Percentiles rank a stretch among this genome's conserved stretches.
These are phyloP conservation scores for Rhododendron williamsianum DNA, from an alignment of 148 eudicot genomes.

Conservation along the genomic window DNA sequence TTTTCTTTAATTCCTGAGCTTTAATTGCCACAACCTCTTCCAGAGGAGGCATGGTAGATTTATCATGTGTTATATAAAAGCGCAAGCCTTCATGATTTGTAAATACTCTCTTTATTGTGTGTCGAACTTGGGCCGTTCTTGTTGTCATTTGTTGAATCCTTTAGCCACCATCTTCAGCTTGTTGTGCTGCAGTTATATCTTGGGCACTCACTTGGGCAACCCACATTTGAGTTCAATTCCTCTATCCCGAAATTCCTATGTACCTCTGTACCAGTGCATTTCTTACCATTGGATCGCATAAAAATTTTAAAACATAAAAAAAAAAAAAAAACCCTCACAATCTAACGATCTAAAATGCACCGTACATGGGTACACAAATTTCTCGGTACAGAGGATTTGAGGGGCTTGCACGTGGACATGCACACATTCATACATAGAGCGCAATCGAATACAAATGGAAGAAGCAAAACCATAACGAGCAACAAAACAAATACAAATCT, in stretches of 20 bases:
- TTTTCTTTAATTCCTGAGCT: not conserved
- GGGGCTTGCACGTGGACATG: not conserved
- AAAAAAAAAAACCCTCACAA: too few relatives aligned
- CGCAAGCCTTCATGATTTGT: constrained; percentile 10
- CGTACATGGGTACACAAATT: too few relatives aligned
- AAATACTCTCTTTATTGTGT: not conserved
- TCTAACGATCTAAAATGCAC: too few relatives aligned
- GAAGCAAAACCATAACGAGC: not conserved
- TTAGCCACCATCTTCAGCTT: not conserved
- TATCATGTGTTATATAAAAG: not conserved
- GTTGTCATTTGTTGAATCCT: not conserved
- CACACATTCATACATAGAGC: not conserved
- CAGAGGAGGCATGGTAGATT: constrained; percentile 1
- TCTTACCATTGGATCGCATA: too few relatives aligned
- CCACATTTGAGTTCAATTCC: not conserved
- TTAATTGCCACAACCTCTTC: not conserved
- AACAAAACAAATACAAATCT: not conserved
- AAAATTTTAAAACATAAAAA: too few relatives aligned
- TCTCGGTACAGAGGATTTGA: too few relatives aligned
- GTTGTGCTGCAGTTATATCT: not conserved
- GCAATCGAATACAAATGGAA: not conserved
- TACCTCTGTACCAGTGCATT: too few relatives aligned
- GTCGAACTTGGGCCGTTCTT: not conserved
- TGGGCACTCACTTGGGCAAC: not conserved
- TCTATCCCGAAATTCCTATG: too few relatives aligned